These are phyloP conservation scores for Monosporascus ibericus DNA, from an alignment of 2,329 filamentous ascomycete genomes.

Conservation along the genomic window DNA sequence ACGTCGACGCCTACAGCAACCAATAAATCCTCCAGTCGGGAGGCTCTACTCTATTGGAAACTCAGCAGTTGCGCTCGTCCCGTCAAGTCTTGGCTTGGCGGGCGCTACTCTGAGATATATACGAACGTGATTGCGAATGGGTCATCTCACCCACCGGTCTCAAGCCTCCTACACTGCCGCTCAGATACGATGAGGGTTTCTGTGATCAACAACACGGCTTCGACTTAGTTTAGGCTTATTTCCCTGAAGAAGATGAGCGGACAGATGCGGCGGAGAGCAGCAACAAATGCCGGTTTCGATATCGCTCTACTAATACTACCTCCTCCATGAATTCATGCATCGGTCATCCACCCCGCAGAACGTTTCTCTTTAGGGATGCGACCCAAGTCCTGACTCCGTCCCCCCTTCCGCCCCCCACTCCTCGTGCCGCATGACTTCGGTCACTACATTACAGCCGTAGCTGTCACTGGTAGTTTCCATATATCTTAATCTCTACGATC, in stretches of 20 bases:
- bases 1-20: constrained; percentile 4
- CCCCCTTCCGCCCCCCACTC: constrained; percentile 26
- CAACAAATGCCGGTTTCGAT: constrained; percentile 23
- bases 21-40: constrained; percentile 12
- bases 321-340: constrained; percentile 29
- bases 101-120: too few species aligned
- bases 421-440: constrained; percentile 28
- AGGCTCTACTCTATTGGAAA: neutral
- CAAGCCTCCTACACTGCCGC: neutral
- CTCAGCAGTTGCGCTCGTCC: too few species aligned
- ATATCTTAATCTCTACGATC: constrained; percentile 23
- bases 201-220: constrained; percentile 11
- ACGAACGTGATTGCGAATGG: too few species aligned
- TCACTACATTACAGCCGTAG: constrained; percentile 27
- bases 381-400: constrained; percentile 20
- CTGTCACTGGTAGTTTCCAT: constrained; percentile 22
- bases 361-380: constrained; percentile 28
- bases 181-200: constrained; percentile 2
- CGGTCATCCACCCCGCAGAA: constrained; percentile 27
- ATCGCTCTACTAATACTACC: constrained; percentile 21
- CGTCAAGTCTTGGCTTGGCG: too few species aligned
- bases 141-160: neutral
- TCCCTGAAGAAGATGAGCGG: constrained; percentile 9
- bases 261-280: constrained; percentile 15
- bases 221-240: constrained; percentile 10